Base-by-base conservation (phyloP, 2,329 filamentous ascomycete species). In the Alternaria panax region DNA sequence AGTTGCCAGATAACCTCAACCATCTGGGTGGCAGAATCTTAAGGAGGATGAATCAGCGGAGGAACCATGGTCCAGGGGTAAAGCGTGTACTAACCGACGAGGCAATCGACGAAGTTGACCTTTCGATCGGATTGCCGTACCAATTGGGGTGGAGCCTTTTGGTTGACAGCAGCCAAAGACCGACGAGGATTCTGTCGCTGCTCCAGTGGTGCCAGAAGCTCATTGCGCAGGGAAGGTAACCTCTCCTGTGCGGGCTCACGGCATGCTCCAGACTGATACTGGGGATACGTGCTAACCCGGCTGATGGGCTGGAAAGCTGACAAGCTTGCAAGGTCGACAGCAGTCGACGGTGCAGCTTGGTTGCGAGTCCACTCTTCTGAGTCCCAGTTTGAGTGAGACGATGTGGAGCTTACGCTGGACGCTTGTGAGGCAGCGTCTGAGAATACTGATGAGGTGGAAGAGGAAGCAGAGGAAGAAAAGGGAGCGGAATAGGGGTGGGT, bases 1-100 rank as follows among this genome's bases (percentile, higher is more conserved):
- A 94, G 85, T 45, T 95, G 93, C 95, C 95, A 99, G 73, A 99
- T 97, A 54, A 91, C 92, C 83, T 97, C 93, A 50, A 99, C 93
- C 79, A 98, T 96, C 80, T 97, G 92, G 54, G 95, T 95, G 53
- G 95, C 95, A 71, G 94, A 96, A 87, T 97, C 94, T 97, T 85
- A 69, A 73, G 63, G 52, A 41, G 51, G 51, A 59, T 61, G 28
- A 64, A 67, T 76, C 69, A 76, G 73, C 62, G 66, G 7, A 60
- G 63, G 61, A 67, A 67, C 67, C 64, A 62, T 72, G 75, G 70
- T 78, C 85, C 65, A 63, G 53, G 59, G 53, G 57, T 61, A 59
- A 59, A 56, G 63, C 53, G 56, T 68, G 54, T 74, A 79, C 94
- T 92, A 92, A 97, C 94, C 94, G 83, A 97, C 93, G 79, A 97